A percentile compares a stretch with the other conserved stretches of the same genome.
These are phyloP conservation scores for Dichotomopilus funicola DNA, from an alignment of 2,329 filamentous ascomycete genomes.

Conservation along the genomic window DNA sequence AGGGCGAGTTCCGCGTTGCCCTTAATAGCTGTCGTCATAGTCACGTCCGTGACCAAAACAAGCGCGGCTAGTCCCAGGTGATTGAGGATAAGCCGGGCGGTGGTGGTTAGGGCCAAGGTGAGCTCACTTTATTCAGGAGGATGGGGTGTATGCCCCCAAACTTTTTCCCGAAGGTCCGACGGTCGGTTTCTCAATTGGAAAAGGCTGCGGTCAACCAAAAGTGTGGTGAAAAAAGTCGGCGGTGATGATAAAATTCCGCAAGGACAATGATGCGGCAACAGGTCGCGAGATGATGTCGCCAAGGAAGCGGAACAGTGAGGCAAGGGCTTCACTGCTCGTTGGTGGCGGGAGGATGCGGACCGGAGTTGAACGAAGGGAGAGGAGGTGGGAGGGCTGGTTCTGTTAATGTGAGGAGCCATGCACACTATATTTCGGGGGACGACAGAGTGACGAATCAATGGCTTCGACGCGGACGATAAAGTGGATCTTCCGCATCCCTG, in stretches of 20 bases:
- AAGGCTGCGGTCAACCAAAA: not conserved
- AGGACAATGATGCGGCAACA: constrained; percentile 1
- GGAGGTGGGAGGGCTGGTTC: constrained; percentile 23
- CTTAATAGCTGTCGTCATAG: too few relatives aligned
- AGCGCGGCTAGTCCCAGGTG: not conserved
- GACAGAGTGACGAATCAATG: constrained; percentile 17
- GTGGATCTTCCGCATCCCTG: constrained; percentile 17
- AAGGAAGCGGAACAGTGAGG: constrained; percentile 15
- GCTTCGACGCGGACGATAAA: constrained; percentile 6
- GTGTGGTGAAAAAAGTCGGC: not conserved
- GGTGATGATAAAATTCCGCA: constrained; percentile 7
- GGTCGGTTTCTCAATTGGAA: constrained; percentile 13
- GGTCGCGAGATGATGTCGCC: constrained; percentile 5
- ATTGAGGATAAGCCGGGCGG: not conserved
- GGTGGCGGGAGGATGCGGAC: constrained; percentile 19
- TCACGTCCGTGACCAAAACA: not conserved
- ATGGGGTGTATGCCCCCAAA: not conserved
- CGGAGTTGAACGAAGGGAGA: constrained; percentile 21
- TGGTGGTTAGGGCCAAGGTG: not conserved
- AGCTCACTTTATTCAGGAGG: constrained; percentile 6
- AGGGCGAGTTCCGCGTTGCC: too few relatives aligned
- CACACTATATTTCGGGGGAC: constrained; percentile 23
- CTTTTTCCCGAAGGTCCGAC: not conserved
- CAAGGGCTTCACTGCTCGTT: constrained; percentile 14
- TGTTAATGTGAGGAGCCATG: constrained; percentile 25